Conservation (phyloP, 345 rosid genomes). For the Pistacia atlantica region DNA sequence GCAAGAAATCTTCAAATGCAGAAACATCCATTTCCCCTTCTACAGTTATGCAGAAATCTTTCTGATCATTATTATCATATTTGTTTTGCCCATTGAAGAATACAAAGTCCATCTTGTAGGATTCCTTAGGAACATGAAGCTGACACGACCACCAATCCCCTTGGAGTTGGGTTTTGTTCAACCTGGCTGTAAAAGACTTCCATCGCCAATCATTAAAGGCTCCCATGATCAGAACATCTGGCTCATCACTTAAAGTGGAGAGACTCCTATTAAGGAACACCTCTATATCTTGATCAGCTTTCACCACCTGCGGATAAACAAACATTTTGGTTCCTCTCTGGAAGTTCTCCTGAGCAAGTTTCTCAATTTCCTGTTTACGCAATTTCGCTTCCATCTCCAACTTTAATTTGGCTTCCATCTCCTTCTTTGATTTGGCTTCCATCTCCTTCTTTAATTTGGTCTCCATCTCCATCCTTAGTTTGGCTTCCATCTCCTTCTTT, state of each 20-base stretch:
- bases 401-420: conserved; percentile 33
- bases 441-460: conserved; percentile 16
- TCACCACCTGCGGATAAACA: conserved; percentile 57
- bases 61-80: conserved; percentile 74
- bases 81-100: conserved; percentile 75
- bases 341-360: conserved; percentile 54
- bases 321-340: conserved; percentile 55
- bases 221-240: conserved; percentile 79
- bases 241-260: conserved; percentile 57
- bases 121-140: conserved; percentile 80
- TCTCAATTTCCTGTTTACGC: conserved; percentile 56
- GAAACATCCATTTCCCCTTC: conserved; percentile 75
- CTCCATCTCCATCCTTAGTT: conserved; percentile 34
- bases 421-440: conserved; percentile 17
- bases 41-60: conserved; percentile 67
- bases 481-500: neutral
- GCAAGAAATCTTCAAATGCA: conserved; percentile 82
- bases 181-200: conserved; percentile 71
- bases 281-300: conserved; percentile 73
- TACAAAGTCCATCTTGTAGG: conserved; percentile 88
- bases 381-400: conserved; percentile 46
- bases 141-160: conserved; percentile 94
- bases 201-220: conserved; percentile 95
- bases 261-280: conserved; percentile 68
- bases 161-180: conserved; percentile 57